A percentile compares a stretch with the other conserved stretches of the same genome.
phyloP scores from a whole-genome alignment of 768 basidiomycete species.

The Lepiota brunneoincarnata region DNA sequence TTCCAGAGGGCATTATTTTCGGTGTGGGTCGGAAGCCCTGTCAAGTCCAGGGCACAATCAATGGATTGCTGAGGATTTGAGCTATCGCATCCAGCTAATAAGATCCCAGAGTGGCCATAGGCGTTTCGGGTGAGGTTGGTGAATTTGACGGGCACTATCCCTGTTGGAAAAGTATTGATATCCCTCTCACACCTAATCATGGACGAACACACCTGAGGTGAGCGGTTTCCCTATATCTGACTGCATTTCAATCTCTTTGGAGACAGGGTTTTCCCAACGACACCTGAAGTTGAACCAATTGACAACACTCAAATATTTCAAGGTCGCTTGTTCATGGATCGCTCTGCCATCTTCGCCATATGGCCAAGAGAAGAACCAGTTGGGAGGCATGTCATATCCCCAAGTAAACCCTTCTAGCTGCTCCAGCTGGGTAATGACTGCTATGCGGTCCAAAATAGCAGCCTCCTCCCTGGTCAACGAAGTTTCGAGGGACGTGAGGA shows the following conservation, averaged over 20 bases:
- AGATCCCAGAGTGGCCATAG: neutral
- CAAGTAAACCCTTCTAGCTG: constrained; percentile 4
- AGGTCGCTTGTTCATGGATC: neutral
- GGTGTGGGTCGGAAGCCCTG: neutral
- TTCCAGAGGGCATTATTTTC: constrained; percentile 2
- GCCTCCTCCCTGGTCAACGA: neutral
- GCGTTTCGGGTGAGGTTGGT: neutral
- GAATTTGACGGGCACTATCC: neutral
- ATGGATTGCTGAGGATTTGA: neutral
- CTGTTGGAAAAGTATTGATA: neutral
- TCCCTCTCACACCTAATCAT: too few relatives aligned
- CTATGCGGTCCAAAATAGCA: neutral
- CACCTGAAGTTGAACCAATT: constrained; percentile 1
- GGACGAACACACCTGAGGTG: neutral
- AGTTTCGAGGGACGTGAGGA: neutral
- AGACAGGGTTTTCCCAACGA: constrained; percentile 1
- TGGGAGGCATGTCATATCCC: neutral
- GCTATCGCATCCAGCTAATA: neutral
- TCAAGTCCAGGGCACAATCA: neutral
- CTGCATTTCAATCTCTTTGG: neutral
- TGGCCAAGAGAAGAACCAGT: neutral
- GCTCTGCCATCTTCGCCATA: neutral
- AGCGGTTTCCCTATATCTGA: neutral
- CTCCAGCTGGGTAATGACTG: neutral
- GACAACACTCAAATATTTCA: neutral